phyloP scores from a whole-genome alignment of 441 rosid genomes.

The Populus hybrid region DNA sequence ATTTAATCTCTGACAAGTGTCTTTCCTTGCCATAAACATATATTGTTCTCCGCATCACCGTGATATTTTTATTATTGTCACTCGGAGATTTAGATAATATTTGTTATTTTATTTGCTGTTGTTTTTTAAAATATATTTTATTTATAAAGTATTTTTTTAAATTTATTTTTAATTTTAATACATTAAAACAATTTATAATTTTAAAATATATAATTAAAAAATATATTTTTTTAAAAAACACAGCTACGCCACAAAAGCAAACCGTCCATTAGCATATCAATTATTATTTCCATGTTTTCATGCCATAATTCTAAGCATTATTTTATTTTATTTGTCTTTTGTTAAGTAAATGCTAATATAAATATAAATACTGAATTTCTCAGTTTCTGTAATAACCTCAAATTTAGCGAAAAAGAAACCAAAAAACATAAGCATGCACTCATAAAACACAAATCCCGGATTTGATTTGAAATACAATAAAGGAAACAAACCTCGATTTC shows the following conservation, averaged over 20 bases:
- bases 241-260: neutral
- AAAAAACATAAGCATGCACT: neutral
- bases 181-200: too few relatives aligned
- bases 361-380: neutral
- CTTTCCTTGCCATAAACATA: neutral
- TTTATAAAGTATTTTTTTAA: too few relatives aligned
- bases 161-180: too few relatives aligned
- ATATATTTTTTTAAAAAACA: neutral
- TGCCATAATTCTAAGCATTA: too few relatives aligned
- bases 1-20: conserved; percentile 12
- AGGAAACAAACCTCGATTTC: conserved; percentile 18
- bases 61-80: too few relatives aligned
- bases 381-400: conserved; percentile 10
- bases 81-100: too few relatives aligned
- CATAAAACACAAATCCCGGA: conserved; percentile 20
- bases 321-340: neutral
- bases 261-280: conserved; percentile 1
- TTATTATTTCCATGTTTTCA: too few relatives aligned
- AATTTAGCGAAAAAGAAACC: neutral
- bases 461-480: conserved; percentile 9
- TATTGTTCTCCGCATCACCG: neutral
- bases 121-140: too few relatives aligned
- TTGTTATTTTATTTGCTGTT: too few relatives aligned
- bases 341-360: neutral
- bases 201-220: neutral